Evolutionary conservation across 2,329 filamentous ascomycete species (phyloP).

Genomic region (Curvularia sp.): DNA sequence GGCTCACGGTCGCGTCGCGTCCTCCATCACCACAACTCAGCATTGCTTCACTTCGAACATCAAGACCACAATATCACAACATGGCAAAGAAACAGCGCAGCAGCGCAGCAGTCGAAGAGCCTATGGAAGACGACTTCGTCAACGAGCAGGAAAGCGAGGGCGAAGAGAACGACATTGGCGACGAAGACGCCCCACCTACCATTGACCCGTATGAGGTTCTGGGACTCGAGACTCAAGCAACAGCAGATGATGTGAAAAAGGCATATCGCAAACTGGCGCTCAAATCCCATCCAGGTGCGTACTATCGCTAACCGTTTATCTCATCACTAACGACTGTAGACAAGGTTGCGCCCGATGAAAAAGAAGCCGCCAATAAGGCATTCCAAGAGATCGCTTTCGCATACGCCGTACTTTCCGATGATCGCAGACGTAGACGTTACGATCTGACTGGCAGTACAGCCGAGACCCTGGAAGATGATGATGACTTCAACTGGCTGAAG

Average conservation of each 20-base stretch:
- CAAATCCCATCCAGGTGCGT: slow-evolving; percentile 74
- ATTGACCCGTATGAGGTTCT: slow-evolving; percentile 82
- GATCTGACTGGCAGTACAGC: slow-evolving; percentile 89
- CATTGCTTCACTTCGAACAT: slow-evolving; percentile 14
- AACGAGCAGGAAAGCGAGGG: slow-evolving; percentile 57
- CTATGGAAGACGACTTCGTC: slow-evolving; percentile 22
- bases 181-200: slow-evolving; percentile 66
- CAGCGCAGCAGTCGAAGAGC: slow-evolving; percentile 9
- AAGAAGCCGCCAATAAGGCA: slow-evolving; percentile 74
- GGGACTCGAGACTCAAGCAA: slow-evolving; percentile 72
- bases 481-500: slow-evolving; percentile 83
- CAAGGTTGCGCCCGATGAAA: slow-evolving; percentile 74
- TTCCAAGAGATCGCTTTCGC: slow-evolving; percentile 95
- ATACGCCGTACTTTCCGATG: slow-evolving; percentile 89
- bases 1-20: slow-evolving; percentile 39
- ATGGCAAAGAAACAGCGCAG: slow-evolving; percentile 20
- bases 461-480: slow-evolving; percentile 76
- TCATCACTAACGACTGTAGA: slow-evolving; percentile 59
- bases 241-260: slow-evolving; percentile 80
- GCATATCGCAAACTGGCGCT: slow-evolving; percentile 92
- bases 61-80: slow-evolving; percentile 11
- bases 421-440: slow-evolving; percentile 80
- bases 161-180: slow-evolving; percentile 32
- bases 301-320: slow-evolving; percentile 17
- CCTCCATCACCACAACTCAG: slow-evolving; percentile 6